Evolutionary conservation across 2,329 filamentous ascomycete genomes (phyloP).

Genomic region (Aspergillus quadrilineatus): DNA sequence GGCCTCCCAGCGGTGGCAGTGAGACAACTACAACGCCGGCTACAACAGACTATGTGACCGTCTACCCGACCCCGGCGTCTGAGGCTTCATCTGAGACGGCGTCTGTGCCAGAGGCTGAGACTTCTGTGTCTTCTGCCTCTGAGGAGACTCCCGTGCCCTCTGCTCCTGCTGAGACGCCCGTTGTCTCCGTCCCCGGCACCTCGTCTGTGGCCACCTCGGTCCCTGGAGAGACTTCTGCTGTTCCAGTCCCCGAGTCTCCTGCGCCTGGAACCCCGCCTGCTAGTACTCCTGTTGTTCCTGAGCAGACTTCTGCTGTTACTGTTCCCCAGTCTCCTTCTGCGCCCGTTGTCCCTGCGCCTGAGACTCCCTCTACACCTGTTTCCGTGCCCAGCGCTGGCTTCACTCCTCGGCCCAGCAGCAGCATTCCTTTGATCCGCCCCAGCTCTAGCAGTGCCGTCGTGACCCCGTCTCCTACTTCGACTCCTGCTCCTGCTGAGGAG

Average conservation of each 20-base stretch:
- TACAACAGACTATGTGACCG: constrained; percentile 16
- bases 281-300: not conserved
- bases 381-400: constrained; percentile 5
- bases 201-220: not conserved
- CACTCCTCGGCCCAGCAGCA: constrained; percentile 7
- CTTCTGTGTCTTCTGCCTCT: constrained; percentile 1
- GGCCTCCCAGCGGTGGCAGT: not conserved
- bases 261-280: not conserved
- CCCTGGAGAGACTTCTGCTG: not conserved
- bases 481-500: no score
- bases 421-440: constrained; percentile 14
- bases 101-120: not conserved
- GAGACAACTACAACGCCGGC: constrained; percentile 21
- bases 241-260: not conserved
- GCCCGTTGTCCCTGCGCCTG: not conserved
- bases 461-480: not conserved
- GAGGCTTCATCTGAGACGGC: not conserved
- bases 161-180: not conserved
- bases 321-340: constrained; percentile 9
- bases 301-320: not conserved
- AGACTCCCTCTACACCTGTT: constrained; percentile 8
- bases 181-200: not conserved
- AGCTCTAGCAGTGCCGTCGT: constrained; percentile 21
- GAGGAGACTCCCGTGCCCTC: constrained; percentile 9
- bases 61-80: constrained; percentile 19